Evolutionary conservation across 2,329 filamentous ascomycete species (phyloP).

Genomic region (Escovopsis weberi): DNA sequence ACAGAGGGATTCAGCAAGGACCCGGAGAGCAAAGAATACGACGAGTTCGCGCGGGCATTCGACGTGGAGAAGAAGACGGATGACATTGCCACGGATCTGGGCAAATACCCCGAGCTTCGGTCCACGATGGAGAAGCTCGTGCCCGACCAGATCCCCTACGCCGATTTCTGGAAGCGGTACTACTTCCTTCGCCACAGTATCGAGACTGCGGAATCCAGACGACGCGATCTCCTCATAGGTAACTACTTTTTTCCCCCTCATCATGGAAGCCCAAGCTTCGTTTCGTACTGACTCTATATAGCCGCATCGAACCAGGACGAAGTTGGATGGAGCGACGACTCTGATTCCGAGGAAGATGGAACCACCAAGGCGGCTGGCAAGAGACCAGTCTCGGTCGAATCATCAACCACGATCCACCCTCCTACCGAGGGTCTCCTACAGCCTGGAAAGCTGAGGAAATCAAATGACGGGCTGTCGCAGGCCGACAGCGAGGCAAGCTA

Average conservation of each 20-base stretch:
- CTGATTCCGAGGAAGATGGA: conserved; percentile 32
- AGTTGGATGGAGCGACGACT: conserved; percentile 58
- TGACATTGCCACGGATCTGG: conserved; percentile 65
- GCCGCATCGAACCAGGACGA: conserved; percentile 60
- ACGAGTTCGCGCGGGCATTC: conserved; percentile 58
- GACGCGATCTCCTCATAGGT: conserved; percentile 87
- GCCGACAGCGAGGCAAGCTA: conserved; percentile 93
- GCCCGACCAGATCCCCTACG: conserved; percentile 82
- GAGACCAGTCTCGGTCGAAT: conserved; percentile 36
- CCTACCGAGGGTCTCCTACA: conserved; percentile 37
- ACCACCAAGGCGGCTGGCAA: conserved; percentile 19
- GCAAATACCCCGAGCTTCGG: conserved; percentile 74
- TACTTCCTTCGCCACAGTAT: conserved; percentile 90
- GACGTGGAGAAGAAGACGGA: conserved; percentile 73
- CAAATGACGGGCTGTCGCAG: conserved; percentile 79
- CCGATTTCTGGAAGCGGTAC: conserved; percentile 84
- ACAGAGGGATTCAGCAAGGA: conserved; percentile 72
- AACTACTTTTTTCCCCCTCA: conserved; percentile 15
- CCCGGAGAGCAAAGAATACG: conserved; percentile 60
- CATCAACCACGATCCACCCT: conserved; percentile 47
- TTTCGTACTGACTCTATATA: conserved; percentile 15
- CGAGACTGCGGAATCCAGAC: conserved; percentile 78
- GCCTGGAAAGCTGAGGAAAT: conserved; percentile 51
- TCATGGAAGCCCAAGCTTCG: neutral
- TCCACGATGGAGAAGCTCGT: conserved; percentile 89